Evolutionary conservation across 2,329 filamentous ascomycete species (phyloP).

Genomic region (Diaporthe longicolla): DNA sequence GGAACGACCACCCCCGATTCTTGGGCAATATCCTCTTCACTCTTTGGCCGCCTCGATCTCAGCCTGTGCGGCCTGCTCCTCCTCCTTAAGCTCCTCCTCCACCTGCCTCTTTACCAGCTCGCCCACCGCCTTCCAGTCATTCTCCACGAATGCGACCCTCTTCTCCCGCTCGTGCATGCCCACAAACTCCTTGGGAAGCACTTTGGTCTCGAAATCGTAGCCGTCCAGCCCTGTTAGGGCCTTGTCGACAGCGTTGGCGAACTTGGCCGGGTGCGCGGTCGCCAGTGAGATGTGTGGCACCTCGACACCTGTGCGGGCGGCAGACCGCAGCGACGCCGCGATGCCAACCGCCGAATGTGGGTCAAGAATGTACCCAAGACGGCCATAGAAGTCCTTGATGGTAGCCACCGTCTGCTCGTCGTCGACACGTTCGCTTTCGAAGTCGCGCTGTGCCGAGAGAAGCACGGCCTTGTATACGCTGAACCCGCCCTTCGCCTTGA

Average conservation of each 20-base stretch:
- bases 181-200: conserved; percentile 85
- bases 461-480: conserved; percentile 82
- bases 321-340: conserved; percentile 79
- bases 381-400: conserved; percentile 69
- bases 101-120: conserved; percentile 83
- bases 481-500: conserved; percentile 88
- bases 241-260: conserved; percentile 85
- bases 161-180: conserved; percentile 83
- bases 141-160: conserved; percentile 78
- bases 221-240: conserved; percentile 79
- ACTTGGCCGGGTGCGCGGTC: conserved; percentile 97
- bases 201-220: conserved; percentile 81
- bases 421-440: conserved; percentile 83
- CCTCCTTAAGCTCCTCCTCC: conserved; percentile 69
- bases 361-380: conserved; percentile 82
- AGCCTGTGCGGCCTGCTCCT: conserved; percentile 36
- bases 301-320: conserved; percentile 64
- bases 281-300: conserved; percentile 86
- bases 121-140: conserved; percentile 81
- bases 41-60: conserved; percentile 37
- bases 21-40: neutral
- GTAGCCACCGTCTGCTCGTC: conserved; percentile 78
- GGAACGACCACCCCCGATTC: neutral
- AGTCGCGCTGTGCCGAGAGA: conserved; percentile 77
- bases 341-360: conserved; percentile 94